Evolutionary conservation across 495 filamentous ascomycete genomes (phyloP).

Genomic region (Corynascus novoguineensis): DNA sequence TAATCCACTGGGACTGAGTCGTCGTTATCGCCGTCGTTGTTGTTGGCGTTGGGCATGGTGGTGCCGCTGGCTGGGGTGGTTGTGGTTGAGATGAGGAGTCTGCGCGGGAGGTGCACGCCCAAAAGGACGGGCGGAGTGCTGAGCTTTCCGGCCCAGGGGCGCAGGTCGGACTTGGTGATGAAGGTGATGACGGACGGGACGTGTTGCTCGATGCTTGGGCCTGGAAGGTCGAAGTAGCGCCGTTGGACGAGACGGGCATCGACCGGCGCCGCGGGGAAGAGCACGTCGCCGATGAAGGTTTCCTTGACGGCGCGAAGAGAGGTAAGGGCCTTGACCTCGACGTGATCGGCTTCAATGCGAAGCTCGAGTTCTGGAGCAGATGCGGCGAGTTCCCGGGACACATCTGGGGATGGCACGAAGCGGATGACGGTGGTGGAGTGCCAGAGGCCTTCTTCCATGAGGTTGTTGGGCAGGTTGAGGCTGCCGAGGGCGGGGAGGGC

Average conservation of each 20-base stretch:
- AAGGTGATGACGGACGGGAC: conserved; percentile 32
- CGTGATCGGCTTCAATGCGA: conserved; percentile 28
- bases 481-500: conserved; percentile 18
- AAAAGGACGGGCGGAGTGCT: conserved; percentile 32
- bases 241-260: conserved; percentile 40
- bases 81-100: conserved; percentile 15
- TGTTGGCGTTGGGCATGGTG: neutral
- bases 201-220: conserved; percentile 11
- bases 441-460: conserved; percentile 21
- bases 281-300: conserved; percentile 20
- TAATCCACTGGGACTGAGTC: conserved; percentile 34
- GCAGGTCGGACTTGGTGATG: conserved; percentile 32
- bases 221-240: conserved; percentile 26
- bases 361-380: conserved; percentile 35
- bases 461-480: conserved; percentile 21
- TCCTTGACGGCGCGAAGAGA: conserved; percentile 22
- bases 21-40: neutral
- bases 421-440: conserved; percentile 25
- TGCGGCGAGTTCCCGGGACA: neutral
- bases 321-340: conserved; percentile 20
- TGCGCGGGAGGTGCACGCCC: conserved; percentile 34
- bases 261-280: conserved; percentile 34
- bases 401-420: conserved; percentile 25
- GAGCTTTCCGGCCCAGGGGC: conserved; percentile 31
- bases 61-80: neutral